A percentile compares a stretch with the other conserved stretches of the same genome.
phyloP scores from a whole-genome alignment of 257 asterid genomes.

The Petunia secreta region DNA sequence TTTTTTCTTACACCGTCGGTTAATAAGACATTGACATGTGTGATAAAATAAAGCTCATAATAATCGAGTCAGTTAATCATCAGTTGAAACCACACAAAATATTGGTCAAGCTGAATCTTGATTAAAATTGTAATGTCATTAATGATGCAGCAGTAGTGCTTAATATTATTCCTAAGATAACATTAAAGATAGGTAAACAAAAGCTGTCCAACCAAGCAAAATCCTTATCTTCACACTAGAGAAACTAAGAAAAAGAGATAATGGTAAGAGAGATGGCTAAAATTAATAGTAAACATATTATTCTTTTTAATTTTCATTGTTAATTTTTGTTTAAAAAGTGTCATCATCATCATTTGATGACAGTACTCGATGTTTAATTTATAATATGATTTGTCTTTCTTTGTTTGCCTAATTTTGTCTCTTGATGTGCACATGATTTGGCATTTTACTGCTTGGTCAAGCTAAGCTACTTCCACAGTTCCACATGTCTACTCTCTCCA shows the following conservation, averaged over 20 bases:
- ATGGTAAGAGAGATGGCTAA: constrained; percentile 25
- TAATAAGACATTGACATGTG: constrained; percentile 12
- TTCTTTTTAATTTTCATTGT: not conserved
- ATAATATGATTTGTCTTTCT: constrained; percentile 5
- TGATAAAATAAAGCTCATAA: not conserved
- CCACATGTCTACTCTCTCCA: constrained; percentile 30
- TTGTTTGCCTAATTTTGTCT: constrained; percentile 15
- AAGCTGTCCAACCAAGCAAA: constrained; percentile 27
- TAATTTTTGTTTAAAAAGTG: not conserved
- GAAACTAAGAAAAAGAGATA: constrained; percentile 26
- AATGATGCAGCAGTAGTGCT: not conserved
- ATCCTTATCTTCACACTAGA: constrained; percentile 35
- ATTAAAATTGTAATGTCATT: not conserved
- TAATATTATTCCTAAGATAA: constrained; percentile 21
- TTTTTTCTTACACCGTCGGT: no score
- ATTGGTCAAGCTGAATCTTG: constrained; percentile 9
- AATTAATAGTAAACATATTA: not conserved
- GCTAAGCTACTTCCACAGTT: constrained; percentile 28
- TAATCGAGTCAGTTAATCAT: not conserved
- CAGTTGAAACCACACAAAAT: not conserved
- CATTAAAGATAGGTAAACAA: constrained; percentile 25
- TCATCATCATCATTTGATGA: constrained; percentile 23
- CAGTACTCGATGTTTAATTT: not conserved
- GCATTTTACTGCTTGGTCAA: constrained; percentile 34
- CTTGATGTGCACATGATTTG: constrained; percentile 30